A percentile compares a stretch with the other conserved stretches of the same genome.
phyloP scores from a whole-genome alignment of 1,284 basidiomycete genomes.

The Cryptococcus sp. region DNA sequence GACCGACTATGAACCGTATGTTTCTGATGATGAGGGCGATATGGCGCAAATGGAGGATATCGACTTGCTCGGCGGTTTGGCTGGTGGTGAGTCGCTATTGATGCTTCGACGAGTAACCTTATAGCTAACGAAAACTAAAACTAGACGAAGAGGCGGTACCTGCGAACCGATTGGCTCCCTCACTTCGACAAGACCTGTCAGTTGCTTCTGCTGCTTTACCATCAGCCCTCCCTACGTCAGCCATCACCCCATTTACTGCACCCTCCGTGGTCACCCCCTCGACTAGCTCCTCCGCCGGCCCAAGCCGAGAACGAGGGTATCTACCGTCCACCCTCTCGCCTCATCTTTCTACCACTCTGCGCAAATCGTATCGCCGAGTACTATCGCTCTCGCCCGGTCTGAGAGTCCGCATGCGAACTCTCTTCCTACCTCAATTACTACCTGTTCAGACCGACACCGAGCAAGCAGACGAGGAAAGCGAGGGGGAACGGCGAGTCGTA shows the following conservation, averaged over 20 bases:
- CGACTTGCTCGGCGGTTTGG: conserved; percentile 71
- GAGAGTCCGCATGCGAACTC: conserved; percentile 81
- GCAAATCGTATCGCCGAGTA: conserved; percentile 81
- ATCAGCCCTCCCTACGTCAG: conserved; percentile 22
- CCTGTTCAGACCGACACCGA: conserved; percentile 51
- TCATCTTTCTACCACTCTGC: conserved; percentile 60
- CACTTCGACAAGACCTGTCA: conserved; percentile 37
- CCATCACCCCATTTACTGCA: conserved; percentile 12
- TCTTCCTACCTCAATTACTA: conserved; percentile 76
- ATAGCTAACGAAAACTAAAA: neutral
- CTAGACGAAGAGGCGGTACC: conserved; percentile 34
- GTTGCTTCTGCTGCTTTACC: conserved; percentile 13
- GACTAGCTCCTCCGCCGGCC: conserved; percentile 21
- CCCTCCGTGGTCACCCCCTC: conserved; percentile 19
- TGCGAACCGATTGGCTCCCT: conserved; percentile 36
- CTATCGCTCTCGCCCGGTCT: conserved; percentile 76
- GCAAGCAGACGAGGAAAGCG: conserved; percentile 62
- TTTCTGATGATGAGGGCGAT: conserved; percentile 33
- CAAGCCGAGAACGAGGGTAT: conserved; percentile 20
- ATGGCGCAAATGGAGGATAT: conserved; percentile 68
- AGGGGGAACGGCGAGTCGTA: conserved; percentile 77
- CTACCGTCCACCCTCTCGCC: conserved; percentile 14
- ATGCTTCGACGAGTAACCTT: conserved; percentile 10
- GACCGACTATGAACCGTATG: conserved; percentile 22
- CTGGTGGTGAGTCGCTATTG: conserved; percentile 50